Evolutionary conservation across 345 rosid species (phyloP).

Genomic region (Salix exigua): DNA sequence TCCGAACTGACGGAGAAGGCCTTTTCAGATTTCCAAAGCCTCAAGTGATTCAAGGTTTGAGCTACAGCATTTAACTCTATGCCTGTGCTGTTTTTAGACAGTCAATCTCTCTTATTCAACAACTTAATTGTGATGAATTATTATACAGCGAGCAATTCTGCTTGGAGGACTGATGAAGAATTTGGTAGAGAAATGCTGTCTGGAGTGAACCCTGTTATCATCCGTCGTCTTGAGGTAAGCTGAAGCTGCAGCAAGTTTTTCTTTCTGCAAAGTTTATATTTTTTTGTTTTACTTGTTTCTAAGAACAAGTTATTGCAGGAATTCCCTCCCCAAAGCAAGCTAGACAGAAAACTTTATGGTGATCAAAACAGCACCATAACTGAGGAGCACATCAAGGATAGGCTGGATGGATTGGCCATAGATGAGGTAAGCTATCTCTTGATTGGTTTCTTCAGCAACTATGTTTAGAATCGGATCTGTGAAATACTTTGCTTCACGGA

Average conservation of each 20-base stretch:
- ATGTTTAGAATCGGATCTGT: background rate
- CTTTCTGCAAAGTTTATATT: background rate
- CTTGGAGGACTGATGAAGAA: constrained; percentile 49
- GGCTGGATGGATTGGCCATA: constrained; percentile 19
- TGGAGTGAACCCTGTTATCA: constrained; percentile 34
- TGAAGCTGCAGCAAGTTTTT: background rate
- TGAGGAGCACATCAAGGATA: constrained; percentile 18
- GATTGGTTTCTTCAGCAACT: background rate
- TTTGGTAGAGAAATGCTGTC: constrained; percentile 42
- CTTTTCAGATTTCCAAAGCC: constrained; percentile 36
- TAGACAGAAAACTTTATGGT: constrained; percentile 20
- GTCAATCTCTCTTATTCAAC: background rate
- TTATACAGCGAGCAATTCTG: constrained; percentile 29
- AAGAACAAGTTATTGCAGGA: constrained; percentile 13
- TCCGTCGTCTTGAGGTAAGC: constrained; percentile 30
- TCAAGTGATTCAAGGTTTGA: constrained; percentile 37
- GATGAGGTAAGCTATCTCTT: constrained; percentile 12
- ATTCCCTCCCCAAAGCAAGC: constrained; percentile 33
- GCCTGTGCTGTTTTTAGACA: background rate
- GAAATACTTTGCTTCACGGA: background rate
- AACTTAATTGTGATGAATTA: background rate
- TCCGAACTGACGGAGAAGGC: constrained; percentile 34
- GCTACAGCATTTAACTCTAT: background rate
- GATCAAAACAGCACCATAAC: constrained; percentile 30
- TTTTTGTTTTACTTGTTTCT: background rate